phyloP scores from a whole-genome alignment of 441 rosid species.

The Arabidopsis hybrid region DNA sequence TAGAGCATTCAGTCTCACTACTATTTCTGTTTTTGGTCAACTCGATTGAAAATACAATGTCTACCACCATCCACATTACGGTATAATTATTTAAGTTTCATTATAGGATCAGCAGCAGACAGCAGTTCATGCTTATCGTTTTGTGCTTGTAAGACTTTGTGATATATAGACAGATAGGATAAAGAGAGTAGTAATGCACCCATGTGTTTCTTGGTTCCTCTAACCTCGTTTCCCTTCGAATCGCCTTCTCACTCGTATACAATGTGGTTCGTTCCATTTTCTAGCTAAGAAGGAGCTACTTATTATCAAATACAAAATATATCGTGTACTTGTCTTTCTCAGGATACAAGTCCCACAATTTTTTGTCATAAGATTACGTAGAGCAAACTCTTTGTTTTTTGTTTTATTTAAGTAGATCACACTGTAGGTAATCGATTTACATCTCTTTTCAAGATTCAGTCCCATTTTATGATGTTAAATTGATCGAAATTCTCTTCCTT shows the following conservation, averaged over 20 bases:
- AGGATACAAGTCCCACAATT: not conserved
- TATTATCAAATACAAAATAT: not conserved
- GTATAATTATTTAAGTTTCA: not conserved
- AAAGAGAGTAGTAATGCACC: conserved; percentile 2
- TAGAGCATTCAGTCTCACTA: not conserved
- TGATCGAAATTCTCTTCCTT: not conserved
- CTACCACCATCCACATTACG: not conserved
- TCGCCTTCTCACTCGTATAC: not conserved
- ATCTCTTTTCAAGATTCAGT: not conserved
- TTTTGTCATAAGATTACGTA: not conserved
- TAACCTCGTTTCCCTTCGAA: not conserved
- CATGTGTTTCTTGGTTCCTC: not conserved
- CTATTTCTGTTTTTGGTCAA: conserved; percentile 4
- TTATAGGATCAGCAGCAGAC: not conserved
- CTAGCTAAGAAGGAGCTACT: not conserved
- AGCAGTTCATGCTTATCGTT: not conserved
- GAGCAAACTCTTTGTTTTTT: not conserved
- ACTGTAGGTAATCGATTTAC: not conserved
- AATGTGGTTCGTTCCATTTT: not conserved
- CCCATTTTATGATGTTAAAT: not conserved
- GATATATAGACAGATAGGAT: not conserved
- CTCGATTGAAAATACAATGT: not conserved
- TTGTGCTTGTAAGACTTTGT: not conserved
- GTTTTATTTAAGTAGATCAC: not conserved
- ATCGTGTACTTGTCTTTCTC: conserved; percentile 5